Percentiles rank a stretch among this genome's conserved stretches.
phyloP scores from a whole-genome alignment of 2,329 filamentous ascomycete genomes.

The Trichophyton simii region DNA sequence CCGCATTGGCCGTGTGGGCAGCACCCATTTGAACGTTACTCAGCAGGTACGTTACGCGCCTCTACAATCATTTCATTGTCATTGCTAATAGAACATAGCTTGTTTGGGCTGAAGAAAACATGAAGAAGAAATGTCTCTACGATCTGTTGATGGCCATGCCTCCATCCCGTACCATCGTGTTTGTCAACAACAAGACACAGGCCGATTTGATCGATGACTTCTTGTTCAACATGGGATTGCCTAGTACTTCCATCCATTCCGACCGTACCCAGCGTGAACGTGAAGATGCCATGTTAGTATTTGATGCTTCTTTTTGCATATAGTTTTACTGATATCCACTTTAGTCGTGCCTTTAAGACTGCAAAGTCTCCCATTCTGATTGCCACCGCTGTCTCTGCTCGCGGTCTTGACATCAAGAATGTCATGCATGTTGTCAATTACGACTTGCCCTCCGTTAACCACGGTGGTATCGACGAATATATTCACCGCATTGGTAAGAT shows the following conservation, averaged over 20 bases:
- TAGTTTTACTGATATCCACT: slow-evolving; percentile 11
- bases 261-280: slow-evolving; percentile 83
- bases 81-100: slow-evolving; percentile 32
- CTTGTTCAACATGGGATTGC: slow-evolving; percentile 65
- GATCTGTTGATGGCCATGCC: slow-evolving; percentile 59
- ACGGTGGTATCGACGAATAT: slow-evolving; percentile 90
- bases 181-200: slow-evolving; percentile 67
- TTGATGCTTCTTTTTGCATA: not conserved
- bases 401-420: slow-evolving; percentile 77
- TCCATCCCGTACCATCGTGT: slow-evolving; percentile 72
- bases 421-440: slow-evolving; percentile 91
- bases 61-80: not conserved
- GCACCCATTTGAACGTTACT: slow-evolving; percentile 67
- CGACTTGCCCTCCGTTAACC: slow-evolving; percentile 59
- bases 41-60: slow-evolving; percentile 42
- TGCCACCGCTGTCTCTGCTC: slow-evolving; percentile 73
- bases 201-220: slow-evolving; percentile 82
- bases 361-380: slow-evolving; percentile 69
- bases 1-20: slow-evolving; percentile 75
- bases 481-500: slow-evolving; percentile 74
- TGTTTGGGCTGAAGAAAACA: slow-evolving; percentile 49
- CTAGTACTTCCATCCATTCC: slow-evolving; percentile 76
- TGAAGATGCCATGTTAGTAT: slow-evolving; percentile 66
- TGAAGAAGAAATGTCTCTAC: slow-evolving; percentile 59
- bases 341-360: slow-evolving; percentile 59